phyloP scores from a whole-genome alignment of 2,329 filamentous ascomycete species.

The Sarocladiaceae sp. region DNA sequence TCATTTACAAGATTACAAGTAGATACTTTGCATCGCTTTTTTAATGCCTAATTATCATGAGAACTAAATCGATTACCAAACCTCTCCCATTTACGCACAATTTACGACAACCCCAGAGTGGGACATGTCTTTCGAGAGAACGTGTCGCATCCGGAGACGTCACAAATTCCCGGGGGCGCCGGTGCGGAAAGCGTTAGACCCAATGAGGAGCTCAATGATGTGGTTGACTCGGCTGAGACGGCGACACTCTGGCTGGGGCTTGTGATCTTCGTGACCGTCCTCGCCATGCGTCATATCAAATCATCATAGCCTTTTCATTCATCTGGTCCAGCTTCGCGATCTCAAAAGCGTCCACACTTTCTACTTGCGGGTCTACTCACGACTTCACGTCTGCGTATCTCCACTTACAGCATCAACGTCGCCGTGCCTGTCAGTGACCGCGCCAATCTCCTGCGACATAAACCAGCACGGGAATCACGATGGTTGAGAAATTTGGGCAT shows the following conservation, averaged over 20 bases:
- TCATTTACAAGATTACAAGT: conserved; percentile 14
- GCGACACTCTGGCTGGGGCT: background rate
- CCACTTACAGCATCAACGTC: too few species aligned
- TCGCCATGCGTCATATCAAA: background rate
- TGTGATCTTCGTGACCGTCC: too few species aligned
- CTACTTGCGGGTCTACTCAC: too few species aligned
- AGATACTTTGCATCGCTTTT: conserved; percentile 7
- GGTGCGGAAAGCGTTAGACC: background rate
- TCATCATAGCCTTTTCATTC: background rate
- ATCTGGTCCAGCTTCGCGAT: too few species aligned
- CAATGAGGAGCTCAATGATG: background rate
- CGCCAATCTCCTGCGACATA: too few species aligned
- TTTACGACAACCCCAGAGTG: too few species aligned
- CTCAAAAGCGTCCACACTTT: too few species aligned
- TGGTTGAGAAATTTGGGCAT: conserved; percentile 33
- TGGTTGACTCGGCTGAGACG: background rate
- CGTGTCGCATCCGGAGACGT: background rate
- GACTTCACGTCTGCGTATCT: too few species aligned
- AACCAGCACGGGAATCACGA: too few species aligned
- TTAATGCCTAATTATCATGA: conserved; percentile 11
- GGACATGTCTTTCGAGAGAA: background rate
- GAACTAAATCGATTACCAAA: background rate
- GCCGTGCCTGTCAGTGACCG: too few species aligned
- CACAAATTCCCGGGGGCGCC: background rate
- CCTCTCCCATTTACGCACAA: too few species aligned